Conservation (phyloP, 208 protist species). For the Crithidia bombi region DNA sequence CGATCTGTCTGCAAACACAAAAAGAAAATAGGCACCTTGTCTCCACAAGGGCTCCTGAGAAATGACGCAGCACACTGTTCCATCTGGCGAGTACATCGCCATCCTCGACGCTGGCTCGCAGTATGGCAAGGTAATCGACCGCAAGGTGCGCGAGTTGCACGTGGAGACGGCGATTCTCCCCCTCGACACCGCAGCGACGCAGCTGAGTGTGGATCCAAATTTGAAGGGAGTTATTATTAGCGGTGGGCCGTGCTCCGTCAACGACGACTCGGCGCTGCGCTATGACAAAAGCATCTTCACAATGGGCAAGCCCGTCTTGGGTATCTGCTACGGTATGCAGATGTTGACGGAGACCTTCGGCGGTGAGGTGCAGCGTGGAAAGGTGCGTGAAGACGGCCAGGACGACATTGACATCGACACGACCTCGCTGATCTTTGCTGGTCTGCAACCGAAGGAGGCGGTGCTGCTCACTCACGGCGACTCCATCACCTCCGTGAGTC, state of each 20-base stretch:
- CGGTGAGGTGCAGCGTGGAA: slow-evolving; percentile 88
- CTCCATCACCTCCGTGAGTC: slow-evolving; percentile 48
- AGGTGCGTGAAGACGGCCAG: slow-evolving; percentile 95
- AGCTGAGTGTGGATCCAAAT: slow-evolving; percentile 44
- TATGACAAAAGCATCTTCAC: slow-evolving; percentile 81
- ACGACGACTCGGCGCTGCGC: slow-evolving; percentile 86
- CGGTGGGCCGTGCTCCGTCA: slow-evolving; percentile 93
- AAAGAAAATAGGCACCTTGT: too few relatives aligned
- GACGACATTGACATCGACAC: slow-evolving; percentile 80
- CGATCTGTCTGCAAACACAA: too few relatives aligned
- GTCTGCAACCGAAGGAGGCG: slow-evolving; percentile 50
- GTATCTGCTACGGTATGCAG: slow-evolving; percentile 99
- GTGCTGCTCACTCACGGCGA: slow-evolving; percentile 97
- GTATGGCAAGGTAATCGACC: slow-evolving; percentile 97
- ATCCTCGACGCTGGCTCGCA: slow-evolving; percentile 97
- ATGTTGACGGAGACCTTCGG: slow-evolving; percentile 87
- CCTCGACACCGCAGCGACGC: slow-evolving; percentile 65
- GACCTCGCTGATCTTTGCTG: slow-evolving; percentile 66
- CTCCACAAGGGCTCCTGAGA: too few relatives aligned
- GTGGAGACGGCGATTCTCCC: slow-evolving; percentile 93
- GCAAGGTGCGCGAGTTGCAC: slow-evolving; percentile 94
- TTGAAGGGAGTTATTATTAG: slow-evolving; percentile 96
- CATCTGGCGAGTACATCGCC: slow-evolving; percentile 76
- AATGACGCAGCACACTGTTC: slow-evolving; percentile 17
- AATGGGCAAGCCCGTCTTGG: slow-evolving; percentile 91